Evolutionary conservation across 2,329 filamentous ascomycete genomes (phyloP).

Genomic region (Penicillium palitans): DNA sequence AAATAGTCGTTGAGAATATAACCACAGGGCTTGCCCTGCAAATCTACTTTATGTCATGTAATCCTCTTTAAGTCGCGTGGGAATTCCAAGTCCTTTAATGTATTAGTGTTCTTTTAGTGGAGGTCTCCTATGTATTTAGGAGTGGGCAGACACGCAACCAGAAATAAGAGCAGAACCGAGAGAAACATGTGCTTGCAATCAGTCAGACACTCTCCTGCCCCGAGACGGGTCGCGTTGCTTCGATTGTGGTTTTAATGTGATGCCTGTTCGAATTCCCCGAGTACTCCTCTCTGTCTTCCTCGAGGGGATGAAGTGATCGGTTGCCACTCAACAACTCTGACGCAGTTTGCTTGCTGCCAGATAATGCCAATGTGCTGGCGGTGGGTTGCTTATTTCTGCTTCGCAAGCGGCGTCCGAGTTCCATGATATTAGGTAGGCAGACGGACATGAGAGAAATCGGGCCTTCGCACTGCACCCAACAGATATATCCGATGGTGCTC

Average conservation of each 20-base stretch:
- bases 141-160: background rate
- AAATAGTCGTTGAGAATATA: background rate
- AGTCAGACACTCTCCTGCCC: background rate
- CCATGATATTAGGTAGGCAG: background rate
- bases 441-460: background rate
- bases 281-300: background rate
- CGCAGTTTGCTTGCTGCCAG: background rate
- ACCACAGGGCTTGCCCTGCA: background rate
- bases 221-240: background rate
- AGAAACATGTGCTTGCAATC: background rate
- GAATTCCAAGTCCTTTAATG: background rate
- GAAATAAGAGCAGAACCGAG: background rate
- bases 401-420: background rate
- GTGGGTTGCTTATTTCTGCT: background rate
- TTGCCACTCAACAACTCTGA: background rate
- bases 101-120: background rate
- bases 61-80: background rate
- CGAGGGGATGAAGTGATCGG: background rate
- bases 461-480: background rate
- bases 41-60: background rate
- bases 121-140: background rate
- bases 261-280: background rate
- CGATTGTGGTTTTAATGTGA: background rate
- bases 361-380: background rate
- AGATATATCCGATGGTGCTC: background rate